Evolutionary conservation across 1,284 basidiomycete genomes (phyloP), one percentile per base, ranked within the genome.

Genomic region (Ceratobasidium sp.): DNA sequence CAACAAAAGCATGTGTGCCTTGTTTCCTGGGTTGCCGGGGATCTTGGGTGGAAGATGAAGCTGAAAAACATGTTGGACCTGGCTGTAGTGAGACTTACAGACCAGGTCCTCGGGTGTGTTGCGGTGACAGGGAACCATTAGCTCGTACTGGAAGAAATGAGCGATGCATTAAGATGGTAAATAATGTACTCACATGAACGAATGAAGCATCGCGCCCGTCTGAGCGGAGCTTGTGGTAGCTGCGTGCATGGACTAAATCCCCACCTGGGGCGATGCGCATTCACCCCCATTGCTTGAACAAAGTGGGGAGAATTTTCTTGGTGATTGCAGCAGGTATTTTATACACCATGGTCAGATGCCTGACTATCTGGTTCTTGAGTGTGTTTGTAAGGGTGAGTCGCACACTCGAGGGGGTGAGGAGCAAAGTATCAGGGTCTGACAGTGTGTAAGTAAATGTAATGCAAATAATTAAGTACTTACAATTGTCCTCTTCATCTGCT

Each of bases 51-150:
- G 73, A n/a, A 79, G 56, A 0, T 21, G 25, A 4, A 78, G 70
- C 7, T 74, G 70, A 25, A 77, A 71, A 16, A 79, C 74, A 40
- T 77, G 60, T 40, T 75, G 75, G 18, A 79, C 73, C 69, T 78
- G 76, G 5, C 77, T 76, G 72, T 76, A 78, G 61, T 76, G 76
- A 2, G 38, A 69, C 21, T 9, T 21, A 4, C 25, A 44, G 7
- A 42, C 36, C 46, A 64, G 23, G 44, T 64, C 44, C 6, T 23
- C 44, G 5, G 44, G 61, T 2, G 44, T 44, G 21, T 64, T 64
- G 11, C 61, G 23, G 18, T 23, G 25, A 7, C 36, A 44, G 16
- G 61, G 46, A 14, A 58, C 54, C 2, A 58, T 2, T 11, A 58
- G 14, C 28, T 30, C 25, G n/a, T 58, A 58, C 54, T 58, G 14